A percentile compares a stretch with the other conserved stretches of the same genome.
Conservation (phyloP, 176 grass and related monocot genomes). For the Musa beccarii region DNA sequence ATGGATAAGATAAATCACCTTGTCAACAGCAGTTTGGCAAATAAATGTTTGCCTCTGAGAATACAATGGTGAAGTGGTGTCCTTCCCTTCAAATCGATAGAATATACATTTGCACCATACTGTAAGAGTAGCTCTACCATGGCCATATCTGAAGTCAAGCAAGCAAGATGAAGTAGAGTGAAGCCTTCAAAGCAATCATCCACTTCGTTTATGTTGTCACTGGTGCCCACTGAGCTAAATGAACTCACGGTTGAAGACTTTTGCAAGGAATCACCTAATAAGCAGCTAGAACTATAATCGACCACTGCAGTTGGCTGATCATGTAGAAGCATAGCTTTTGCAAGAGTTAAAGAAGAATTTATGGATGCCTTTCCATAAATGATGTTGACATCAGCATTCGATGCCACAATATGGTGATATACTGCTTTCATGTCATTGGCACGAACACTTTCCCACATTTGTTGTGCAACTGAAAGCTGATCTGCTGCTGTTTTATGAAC, state of each 20-base stretch:
- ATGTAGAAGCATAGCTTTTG: slow-evolving; percentile 81
- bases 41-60: slow-evolving; percentile 6
- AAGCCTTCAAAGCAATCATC: slow-evolving; percentile 50
- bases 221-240: slow-evolving; percentile 38
- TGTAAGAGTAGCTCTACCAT: slow-evolving; percentile 95
- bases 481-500: slow-evolving; percentile 40
- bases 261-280: slow-evolving; percentile 19
- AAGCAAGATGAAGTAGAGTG: slow-evolving; percentile 85
- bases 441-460: slow-evolving; percentile 74
- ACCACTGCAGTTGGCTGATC: slow-evolving; percentile 45
- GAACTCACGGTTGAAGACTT: slow-evolving; percentile 35
- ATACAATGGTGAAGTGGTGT: slow-evolving; percentile 20
- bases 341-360: slow-evolving; percentile 61
- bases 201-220: slow-evolving; percentile 23
- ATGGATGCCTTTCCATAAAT: slow-evolving; percentile 38
- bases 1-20: slow-evolving; percentile 7
- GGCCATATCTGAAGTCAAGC: slow-evolving; percentile 52
- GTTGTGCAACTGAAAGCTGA: slow-evolving; percentile 31
- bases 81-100: slow-evolving; percentile 30
- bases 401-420: slow-evolving; percentile 70
- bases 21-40: slow-evolving; percentile 9
- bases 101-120: slow-evolving; percentile 79
- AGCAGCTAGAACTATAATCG: slow-evolving; percentile 47
- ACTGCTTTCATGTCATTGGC: slow-evolving; percentile 67
- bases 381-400: slow-evolving; percentile 63